phyloP scores from a whole-genome alignment of 2,329 filamentous ascomycete genomes.

The Didymella pinodella region DNA sequence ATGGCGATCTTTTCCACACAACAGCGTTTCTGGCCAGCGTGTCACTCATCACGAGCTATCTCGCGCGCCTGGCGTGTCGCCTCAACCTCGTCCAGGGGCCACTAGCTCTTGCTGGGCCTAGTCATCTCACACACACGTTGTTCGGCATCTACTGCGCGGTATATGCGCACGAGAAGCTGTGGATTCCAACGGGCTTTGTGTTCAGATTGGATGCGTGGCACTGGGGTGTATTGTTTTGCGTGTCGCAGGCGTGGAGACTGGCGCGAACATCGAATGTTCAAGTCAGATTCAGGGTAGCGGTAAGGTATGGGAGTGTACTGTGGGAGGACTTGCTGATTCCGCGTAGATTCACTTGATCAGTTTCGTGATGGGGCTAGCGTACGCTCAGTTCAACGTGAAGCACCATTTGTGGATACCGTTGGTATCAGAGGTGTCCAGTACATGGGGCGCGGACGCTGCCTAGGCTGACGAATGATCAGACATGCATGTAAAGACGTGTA shows the following conservation, averaged over 20 bases:
- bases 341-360: slow-evolving; percentile 18
- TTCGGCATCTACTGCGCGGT: slow-evolving; percentile 22
- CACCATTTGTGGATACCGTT: slow-evolving; percentile 28
- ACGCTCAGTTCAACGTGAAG: slow-evolving; percentile 26
- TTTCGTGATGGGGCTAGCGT: slow-evolving; percentile 21
- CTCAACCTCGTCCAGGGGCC: slow-evolving; percentile 2
- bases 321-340: slow-evolving; percentile 5
- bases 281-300: slow-evolving; percentile 6
- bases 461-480: background rate
- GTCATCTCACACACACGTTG: slow-evolving; percentile 8
- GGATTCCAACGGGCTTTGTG: slow-evolving; percentile 17
- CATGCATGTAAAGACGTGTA: background rate
- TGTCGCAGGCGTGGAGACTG: slow-evolving; percentile 9
- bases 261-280: slow-evolving; percentile 3
- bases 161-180: slow-evolving; percentile 26
- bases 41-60: slow-evolving; percentile 23
- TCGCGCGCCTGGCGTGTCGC: slow-evolving; percentile 19
- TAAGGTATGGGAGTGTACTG: background rate
- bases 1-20: slow-evolving; percentile 23
- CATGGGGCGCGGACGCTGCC: background rate
- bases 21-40: slow-evolving; percentile 19
- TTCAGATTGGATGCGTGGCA: slow-evolving; percentile 22
- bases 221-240: slow-evolving; percentile 15
- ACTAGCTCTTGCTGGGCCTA: slow-evolving; percentile 18
- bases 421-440: slow-evolving; percentile 12